A percentile compares a stretch with the other conserved stretches of the same genome.
Conservation (phyloP, 192 early-diverging fungal species). For the Coemansia sp. region DNA sequence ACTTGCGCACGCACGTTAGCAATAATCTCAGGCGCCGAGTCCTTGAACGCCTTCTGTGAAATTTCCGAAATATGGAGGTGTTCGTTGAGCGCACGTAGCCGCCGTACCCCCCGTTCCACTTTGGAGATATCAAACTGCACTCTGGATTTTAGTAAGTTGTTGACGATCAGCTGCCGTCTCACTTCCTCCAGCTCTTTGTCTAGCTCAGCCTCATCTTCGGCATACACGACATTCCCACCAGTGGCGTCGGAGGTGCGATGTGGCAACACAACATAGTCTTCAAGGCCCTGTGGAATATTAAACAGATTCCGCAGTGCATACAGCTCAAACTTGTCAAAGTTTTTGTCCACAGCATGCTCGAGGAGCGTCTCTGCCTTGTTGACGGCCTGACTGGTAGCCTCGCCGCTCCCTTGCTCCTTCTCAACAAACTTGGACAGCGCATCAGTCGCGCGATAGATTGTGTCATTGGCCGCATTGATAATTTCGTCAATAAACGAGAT, state of each 20-base stretch:
- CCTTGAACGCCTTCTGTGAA: constrained; percentile 15
- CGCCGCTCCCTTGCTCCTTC: constrained; percentile 53
- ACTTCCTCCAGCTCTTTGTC: constrained; percentile 41
- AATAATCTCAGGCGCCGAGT: constrained; percentile 7
- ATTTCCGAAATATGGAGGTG: constrained; percentile 34
- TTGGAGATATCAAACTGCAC: constrained; percentile 27
- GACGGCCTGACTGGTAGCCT: constrained; percentile 58
- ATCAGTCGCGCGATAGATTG: constrained; percentile 68
- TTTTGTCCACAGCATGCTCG: constrained; percentile 75
- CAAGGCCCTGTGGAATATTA: constrained; percentile 57
- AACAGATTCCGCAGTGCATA: constrained; percentile 76
- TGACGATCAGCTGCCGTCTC: constrained; percentile 30
- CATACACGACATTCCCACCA: constrained; percentile 11
- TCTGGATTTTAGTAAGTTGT: constrained; percentile 34
- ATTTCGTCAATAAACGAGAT: constrained; percentile 81
- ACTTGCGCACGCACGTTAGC: constrained; percentile 25
- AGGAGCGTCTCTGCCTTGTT: constrained; percentile 74
- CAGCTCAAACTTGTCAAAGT: constrained; percentile 82
- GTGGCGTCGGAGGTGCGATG: constrained; percentile 25
- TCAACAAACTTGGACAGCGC: constrained; percentile 70
- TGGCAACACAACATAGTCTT: constrained; percentile 43
- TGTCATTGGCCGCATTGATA: constrained; percentile 72
- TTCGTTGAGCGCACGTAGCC: constrained; percentile 44
- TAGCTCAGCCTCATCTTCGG: constrained; percentile 42
- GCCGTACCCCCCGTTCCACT: constrained; percentile 31